phyloP scores from a whole-genome alignment of 2,329 filamentous ascomycete genomes.

The Arthrobotrys sphaeroides region DNA sequence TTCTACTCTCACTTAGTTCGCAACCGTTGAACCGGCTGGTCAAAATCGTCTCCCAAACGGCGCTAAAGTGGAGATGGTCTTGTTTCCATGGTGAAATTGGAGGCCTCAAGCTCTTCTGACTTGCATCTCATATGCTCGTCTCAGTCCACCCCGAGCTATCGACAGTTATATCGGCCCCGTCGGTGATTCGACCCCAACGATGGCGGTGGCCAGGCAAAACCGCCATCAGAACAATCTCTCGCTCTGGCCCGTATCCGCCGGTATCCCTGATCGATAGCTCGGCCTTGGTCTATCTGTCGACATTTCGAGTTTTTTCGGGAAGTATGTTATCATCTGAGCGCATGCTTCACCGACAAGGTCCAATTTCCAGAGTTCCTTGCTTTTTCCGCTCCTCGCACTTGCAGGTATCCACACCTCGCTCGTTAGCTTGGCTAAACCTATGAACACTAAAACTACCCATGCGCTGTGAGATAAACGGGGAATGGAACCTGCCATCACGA shows the following conservation, averaged over 20 bases:
- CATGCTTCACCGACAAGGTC: slow-evolving; percentile 46
- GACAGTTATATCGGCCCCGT: background rate
- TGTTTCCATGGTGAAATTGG: slow-evolving; percentile 48
- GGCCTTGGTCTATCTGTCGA: slow-evolving; percentile 12
- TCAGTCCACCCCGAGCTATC: background rate
- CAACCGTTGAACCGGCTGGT: slow-evolving; percentile 11
- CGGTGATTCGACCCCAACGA: background rate
- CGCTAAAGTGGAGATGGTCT: slow-evolving; percentile 50
- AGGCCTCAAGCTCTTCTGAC: background rate
- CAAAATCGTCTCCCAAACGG: slow-evolving; percentile 22
- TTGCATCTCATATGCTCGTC: background rate
- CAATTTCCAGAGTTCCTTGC: slow-evolving; percentile 39
- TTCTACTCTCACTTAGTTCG: background rate
- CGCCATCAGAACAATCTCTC: background rate
- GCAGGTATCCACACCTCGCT: slow-evolving; percentile 50
- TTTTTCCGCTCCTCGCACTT: slow-evolving; percentile 39
- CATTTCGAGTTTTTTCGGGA: slow-evolving; percentile 43
- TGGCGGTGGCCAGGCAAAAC: background rate
- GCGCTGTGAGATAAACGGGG: slow-evolving; percentile 45
- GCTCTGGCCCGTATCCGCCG: slow-evolving; percentile 1
- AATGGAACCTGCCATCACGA: slow-evolving; percentile 41
- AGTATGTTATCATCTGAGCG: slow-evolving; percentile 54
- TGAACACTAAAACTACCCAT: slow-evolving; percentile 1
- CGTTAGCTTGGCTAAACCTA: slow-evolving; percentile 52
- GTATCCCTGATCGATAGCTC: slow-evolving; percentile 13